phyloP scores from a whole-genome alignment of 208 protist genomes.

The Endotrypanum monterogeii region DNA sequence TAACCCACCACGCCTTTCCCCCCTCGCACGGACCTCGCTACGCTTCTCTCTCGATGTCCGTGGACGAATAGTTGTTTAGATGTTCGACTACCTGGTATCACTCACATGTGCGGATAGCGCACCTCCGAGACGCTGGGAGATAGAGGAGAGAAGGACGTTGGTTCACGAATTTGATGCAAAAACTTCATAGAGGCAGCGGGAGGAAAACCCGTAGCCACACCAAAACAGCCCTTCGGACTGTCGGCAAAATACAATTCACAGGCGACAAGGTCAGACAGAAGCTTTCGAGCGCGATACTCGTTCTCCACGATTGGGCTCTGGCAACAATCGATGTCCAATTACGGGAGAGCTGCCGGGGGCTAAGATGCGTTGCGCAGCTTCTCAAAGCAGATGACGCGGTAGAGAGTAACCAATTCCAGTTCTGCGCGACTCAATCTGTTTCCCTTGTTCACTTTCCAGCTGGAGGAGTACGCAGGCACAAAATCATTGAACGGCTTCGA shows the following conservation, averaged over 20 bases:
- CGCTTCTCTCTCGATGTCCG: neutral
- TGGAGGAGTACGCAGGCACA: constrained; percentile 41
- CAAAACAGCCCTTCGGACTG: neutral
- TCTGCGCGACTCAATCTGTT: constrained; percentile 51
- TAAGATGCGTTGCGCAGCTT: constrained; percentile 18
- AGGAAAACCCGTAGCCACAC: neutral
- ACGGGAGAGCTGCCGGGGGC: neutral
- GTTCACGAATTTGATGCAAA: too few species aligned
- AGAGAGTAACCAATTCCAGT: constrained; percentile 67
- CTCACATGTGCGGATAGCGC: neutral
- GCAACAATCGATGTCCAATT: neutral
- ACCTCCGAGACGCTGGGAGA: too few species aligned
- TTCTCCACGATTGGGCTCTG: neutral
- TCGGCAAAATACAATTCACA: neutral
- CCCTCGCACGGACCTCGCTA: neutral
- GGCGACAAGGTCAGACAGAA: neutral
- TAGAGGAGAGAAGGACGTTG: too few species aligned
- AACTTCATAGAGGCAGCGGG: neutral
- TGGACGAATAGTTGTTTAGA: neutral
- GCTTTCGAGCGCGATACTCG: neutral
- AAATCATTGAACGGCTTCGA: constrained; percentile 47
- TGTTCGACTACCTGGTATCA: neutral
- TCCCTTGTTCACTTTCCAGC: constrained; percentile 57
- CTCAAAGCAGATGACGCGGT: constrained; percentile 62
- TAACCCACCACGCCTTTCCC: neutral